Percentiles rank a stretch among this genome's conserved stretches.
phyloP scores from a whole-genome alignment of 2,329 filamentous ascomycete species.

The Aureobasidium namibiae region DNA sequence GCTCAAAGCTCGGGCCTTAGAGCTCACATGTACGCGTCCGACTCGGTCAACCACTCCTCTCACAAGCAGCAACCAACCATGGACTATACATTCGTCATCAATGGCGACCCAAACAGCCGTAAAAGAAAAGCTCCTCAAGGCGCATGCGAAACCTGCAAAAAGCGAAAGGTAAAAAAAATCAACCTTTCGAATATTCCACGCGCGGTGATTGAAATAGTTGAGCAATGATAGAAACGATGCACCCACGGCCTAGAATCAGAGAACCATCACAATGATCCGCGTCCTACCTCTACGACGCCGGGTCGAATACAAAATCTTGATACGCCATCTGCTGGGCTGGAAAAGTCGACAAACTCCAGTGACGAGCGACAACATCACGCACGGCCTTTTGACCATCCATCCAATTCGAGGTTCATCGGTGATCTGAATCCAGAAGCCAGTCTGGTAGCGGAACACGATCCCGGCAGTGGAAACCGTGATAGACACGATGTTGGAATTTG shows the following conservation, averaged over 20 bases:
- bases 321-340: not conserved
- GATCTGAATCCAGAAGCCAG: constrained; percentile 41
- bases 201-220: constrained; percentile 17
- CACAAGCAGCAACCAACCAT: not conserved
- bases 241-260: constrained; percentile 29
- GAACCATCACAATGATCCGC: not conserved
- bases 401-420: constrained; percentile 31
- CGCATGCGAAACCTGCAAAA: constrained; percentile 38
- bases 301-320: not conserved
- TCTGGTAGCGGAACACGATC: constrained; percentile 28
- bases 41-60: not conserved
- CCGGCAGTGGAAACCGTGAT: constrained; percentile 14
- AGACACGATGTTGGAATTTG: constrained; percentile 28
- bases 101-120: constrained; percentile 34
- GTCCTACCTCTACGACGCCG: constrained; percentile 18
- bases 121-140: constrained; percentile 37
- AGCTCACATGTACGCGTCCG: not conserved
- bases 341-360: not conserved
- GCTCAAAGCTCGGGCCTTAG: not conserved
- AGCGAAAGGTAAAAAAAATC: constrained; percentile 26
- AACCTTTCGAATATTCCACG: not conserved
- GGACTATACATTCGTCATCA: constrained; percentile 33
- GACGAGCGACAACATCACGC: not conserved
- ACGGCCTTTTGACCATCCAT: not conserved
- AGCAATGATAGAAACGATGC: constrained; percentile 31